These are phyloP conservation scores for Cronartium quercuum DNA, from an alignment of 1,284 basidiomycete genomes.

Conservation along the genomic window DNA sequence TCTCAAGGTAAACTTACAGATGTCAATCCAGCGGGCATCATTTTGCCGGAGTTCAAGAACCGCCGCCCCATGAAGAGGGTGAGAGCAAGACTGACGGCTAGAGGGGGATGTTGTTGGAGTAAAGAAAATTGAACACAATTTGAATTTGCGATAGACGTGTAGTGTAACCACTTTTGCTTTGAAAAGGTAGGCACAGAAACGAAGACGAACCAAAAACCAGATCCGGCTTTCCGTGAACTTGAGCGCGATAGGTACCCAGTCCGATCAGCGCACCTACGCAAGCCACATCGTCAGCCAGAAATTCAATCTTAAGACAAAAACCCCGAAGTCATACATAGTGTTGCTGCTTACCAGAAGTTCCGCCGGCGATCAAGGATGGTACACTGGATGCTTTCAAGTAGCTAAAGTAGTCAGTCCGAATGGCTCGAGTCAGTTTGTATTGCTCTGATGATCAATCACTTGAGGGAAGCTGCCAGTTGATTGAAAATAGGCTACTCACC, in stretches of 20 bases:
- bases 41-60: slow-evolving; percentile 11
- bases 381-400: slow-evolving; percentile 28
- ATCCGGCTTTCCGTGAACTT: slow-evolving; percentile 25
- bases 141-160: neutral
- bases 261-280: slow-evolving; percentile 20
- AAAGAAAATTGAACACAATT: too few species aligned
- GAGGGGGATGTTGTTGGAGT: too few species aligned
- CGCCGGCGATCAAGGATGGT: slow-evolving; percentile 22
- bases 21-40: slow-evolving; percentile 34
- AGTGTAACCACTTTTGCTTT: neutral
- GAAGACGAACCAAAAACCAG: slow-evolving; percentile 18
- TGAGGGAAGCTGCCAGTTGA: too few species aligned
- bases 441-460: too few species aligned
- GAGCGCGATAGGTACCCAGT: slow-evolving; percentile 22
- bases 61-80: slow-evolving; percentile 22
- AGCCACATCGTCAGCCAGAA: neutral
- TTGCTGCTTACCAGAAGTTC: slow-evolving; percentile 7
- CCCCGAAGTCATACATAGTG: neutral
- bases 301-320: neutral
- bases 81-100: slow-evolving; percentile 13
- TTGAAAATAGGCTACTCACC: neutral
- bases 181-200: neutral
- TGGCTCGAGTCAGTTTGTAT: too few species aligned
- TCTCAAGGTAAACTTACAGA: slow-evolving; percentile 11
- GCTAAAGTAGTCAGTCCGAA: neutral